Base-by-base conservation (phyloP, 208 protist species). In the Sergeia podlipaevii region DNA sequence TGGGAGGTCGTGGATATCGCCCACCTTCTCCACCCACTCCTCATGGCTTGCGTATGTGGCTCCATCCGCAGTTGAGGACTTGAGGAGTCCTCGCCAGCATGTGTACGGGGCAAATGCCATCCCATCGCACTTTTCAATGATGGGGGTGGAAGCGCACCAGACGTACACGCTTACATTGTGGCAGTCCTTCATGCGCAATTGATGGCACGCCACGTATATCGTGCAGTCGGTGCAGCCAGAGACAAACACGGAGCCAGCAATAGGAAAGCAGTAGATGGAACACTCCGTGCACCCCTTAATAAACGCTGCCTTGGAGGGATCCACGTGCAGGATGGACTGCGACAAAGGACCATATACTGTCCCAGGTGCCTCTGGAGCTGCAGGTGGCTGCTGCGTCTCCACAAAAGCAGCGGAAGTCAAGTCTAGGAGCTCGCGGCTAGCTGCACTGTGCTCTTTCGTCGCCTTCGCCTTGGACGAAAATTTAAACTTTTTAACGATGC, bases 151-250 rank as follows among this genome's bases (percentile, higher is more conserved):
- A 13, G 80, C 56, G 41, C 81, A 89, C 70, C 81, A 92, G 15
- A 82, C 88, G 60, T 91, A 95, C 20, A 95, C 61, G 34, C 85
- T 61, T 20, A 85, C 50, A 48, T 72, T 32, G 27, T 50, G 55
- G 69, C 84, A 92, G 61, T 77, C 61, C 49, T 92, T 91, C 34
- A 95, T 52, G 34, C 88, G 77, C 17, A 95, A 77, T 64, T 95
- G 88, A 51, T 91, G 83, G 39, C 84, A 95, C 10, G 78, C 73
- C 0, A 91, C 70, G 70, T 92, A 95, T 15, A 92, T 39, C 20
- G 53, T 67, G 64, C 88, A 92, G 39, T 72, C 36, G 3, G 4
- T 49, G 64, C 79, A 92, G 51, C 80, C 66, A 8, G 74, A 77
- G 24, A 95, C 59, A 46, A 95, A 95, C 8, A 78, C 74, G 3